These are phyloP conservation scores for Ilyonectria mors-panacis DNA, from an alignment of 2,329 filamentous ascomycete genomes.

Conservation along the genomic window DNA sequence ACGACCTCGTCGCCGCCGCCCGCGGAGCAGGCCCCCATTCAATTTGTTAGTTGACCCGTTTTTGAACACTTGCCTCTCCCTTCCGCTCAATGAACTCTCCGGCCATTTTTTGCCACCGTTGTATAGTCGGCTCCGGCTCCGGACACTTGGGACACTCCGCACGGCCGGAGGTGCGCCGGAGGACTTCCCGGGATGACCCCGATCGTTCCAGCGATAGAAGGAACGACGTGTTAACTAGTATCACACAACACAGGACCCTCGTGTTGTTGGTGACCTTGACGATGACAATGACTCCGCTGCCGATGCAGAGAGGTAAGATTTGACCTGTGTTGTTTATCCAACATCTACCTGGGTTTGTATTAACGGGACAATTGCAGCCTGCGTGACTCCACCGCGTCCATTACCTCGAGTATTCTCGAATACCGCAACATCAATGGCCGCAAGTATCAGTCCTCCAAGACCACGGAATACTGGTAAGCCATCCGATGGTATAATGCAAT, in stretches of 20 bases:
- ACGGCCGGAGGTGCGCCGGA: background rate
- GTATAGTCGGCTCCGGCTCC: background rate
- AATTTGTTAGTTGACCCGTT: background rate
- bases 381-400: slow-evolving; percentile 31
- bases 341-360: background rate
- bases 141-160: background rate
- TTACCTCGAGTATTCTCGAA: slow-evolving; percentile 41
- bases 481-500: background rate
- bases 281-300: slow-evolving; percentile 17
- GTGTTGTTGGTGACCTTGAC: slow-evolving; percentile 29
- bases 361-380: slow-evolving; percentile 15
- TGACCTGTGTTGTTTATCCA: background rate
- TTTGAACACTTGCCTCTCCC: background rate
- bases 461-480: slow-evolving; percentile 48
- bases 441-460: slow-evolving; percentile 43
- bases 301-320: slow-evolving; percentile 25
- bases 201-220: background rate
- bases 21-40: background rate
- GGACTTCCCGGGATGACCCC: background rate
- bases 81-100: background rate
- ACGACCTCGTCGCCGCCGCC: background rate
- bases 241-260: slow-evolving; percentile 22
- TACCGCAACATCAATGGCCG: slow-evolving; percentile 49
- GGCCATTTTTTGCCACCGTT: background rate
- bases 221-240: background rate